These are phyloP conservation scores for Apiotrichum akiyoshidainum DNA, from an alignment of 1,284 basidiomycete species.

Conservation along the genomic window DNA sequence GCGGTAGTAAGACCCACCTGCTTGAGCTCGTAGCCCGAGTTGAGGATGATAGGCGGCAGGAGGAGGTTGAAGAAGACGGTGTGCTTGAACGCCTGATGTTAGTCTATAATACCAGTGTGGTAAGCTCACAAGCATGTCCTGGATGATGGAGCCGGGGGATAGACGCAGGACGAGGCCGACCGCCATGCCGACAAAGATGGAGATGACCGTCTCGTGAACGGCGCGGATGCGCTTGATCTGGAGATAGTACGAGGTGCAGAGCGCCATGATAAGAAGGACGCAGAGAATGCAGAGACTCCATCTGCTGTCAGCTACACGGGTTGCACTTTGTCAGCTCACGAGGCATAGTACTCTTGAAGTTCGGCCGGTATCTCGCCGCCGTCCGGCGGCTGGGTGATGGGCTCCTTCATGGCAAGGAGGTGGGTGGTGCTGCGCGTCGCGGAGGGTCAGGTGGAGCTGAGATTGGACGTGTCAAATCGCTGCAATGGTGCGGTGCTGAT, in stretches of 20 bases:
- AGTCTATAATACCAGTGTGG: not conserved
- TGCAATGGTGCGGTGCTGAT: no score
- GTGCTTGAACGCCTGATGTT: conserved; percentile 82
- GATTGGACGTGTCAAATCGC: no score
- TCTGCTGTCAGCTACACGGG: conserved; percentile 23
- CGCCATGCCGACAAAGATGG: conserved; percentile 91
- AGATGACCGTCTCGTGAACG: conserved; percentile 93
- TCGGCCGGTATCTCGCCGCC: no score
- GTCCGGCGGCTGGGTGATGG: conserved; percentile 28
- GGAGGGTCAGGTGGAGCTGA: no score
- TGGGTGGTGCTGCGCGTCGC: no score
- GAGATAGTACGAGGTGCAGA: conserved; percentile 96
- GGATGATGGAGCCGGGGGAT: conserved; percentile 86
- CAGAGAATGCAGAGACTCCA: conserved; percentile 96
- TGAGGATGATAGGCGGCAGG: conserved; percentile 95
- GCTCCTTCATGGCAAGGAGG: conserved; percentile 13
- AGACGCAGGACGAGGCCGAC: conserved; percentile 88
- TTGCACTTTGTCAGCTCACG: no score
- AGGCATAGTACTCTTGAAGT: conserved; percentile 48
- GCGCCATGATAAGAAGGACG: conserved; percentile 84
- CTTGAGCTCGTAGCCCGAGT: conserved; percentile 95
- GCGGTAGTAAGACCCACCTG: conserved; percentile 58
- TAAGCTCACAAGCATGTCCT: conserved; percentile 87
- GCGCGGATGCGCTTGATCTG: conserved; percentile 94
- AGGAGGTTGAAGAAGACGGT: conserved; percentile 97